A percentile compares a stretch with the other conserved stretches of the same genome.
phyloP scores from a whole-genome alignment of 805 yeast species.

The Barnettozyma californica region DNA sequence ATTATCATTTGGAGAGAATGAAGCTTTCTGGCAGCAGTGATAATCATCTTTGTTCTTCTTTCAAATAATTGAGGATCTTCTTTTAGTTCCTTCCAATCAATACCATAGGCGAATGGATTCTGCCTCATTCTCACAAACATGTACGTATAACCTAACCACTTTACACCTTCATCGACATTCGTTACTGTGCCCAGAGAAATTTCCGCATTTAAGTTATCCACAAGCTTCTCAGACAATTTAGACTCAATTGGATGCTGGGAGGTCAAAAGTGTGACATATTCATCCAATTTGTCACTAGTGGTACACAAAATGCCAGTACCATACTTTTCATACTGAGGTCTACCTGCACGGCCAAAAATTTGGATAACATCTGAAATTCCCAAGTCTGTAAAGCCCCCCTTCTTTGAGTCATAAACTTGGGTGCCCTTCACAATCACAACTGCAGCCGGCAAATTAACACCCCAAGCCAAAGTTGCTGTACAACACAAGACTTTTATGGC shows the following conservation, averaged over 20 bases:
- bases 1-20: constrained; percentile 90
- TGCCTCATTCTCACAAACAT: constrained; percentile 90
- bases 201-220: constrained; percentile 94
- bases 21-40: constrained; percentile 75
- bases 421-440: constrained; percentile 96
- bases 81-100: constrained; percentile 78
- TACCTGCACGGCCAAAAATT: constrained; percentile 98
- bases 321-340: constrained; percentile 89
- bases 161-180: constrained; percentile 87
- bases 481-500: constrained; percentile 86
- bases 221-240: constrained; percentile 64
- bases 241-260: constrained; percentile 98
- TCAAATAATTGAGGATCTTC: constrained; percentile 78
- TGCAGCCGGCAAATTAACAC: constrained; percentile 97
- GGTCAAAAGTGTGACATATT: constrained; percentile 80
- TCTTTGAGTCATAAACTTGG: constrained; percentile 88
- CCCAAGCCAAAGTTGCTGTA: constrained; percentile 99
- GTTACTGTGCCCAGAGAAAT: constrained; percentile 94
- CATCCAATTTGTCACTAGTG: constrained; percentile 73
- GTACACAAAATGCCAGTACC: constrained; percentile 95
- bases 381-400: constrained; percentile 89
- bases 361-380: constrained; percentile 97
- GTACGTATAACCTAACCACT: constrained; percentile 97
- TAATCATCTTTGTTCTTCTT: constrained; percentile 69
- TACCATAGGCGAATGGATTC: constrained; percentile 89